Conservation (phyloP, 2,329 filamentous ascomycete species). For the Westerdykella ornata region DNA sequence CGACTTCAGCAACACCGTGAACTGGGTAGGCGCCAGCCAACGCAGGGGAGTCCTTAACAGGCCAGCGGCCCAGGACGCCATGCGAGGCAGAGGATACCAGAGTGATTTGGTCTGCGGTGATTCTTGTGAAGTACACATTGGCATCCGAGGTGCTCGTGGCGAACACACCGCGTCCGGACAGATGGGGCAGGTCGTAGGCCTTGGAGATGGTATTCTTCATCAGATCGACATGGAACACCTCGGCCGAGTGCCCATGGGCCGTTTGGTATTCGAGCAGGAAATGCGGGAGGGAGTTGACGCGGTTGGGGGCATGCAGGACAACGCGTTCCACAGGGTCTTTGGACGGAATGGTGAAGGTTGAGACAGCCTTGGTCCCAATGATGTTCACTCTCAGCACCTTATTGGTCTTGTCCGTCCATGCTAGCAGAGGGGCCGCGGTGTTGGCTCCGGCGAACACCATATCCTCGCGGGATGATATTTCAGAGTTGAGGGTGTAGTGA, state of each 20-base stretch:
- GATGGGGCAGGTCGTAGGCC: constrained; percentile 69
- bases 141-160: constrained; percentile 69
- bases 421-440: constrained; percentile 65
- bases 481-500: constrained; percentile 65
- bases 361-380: constrained; percentile 46
- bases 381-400: constrained; percentile 65
- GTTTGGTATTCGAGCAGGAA: constrained; percentile 80
- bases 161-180: constrained; percentile 66
- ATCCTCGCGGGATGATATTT: constrained; percentile 58
- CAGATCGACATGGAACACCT: constrained; percentile 77
- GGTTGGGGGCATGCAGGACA: constrained; percentile 64
- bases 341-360: constrained; percentile 41
- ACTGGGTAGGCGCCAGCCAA: constrained; percentile 42
- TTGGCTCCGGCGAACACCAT: constrained; percentile 72
- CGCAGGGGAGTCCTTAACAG: constrained; percentile 43
- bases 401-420: constrained; percentile 61
- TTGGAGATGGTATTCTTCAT: constrained; percentile 63
- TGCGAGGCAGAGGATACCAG: constrained; percentile 72
- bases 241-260: constrained; percentile 64
- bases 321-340: constrained; percentile 45
- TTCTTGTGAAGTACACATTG: constrained; percentile 82
- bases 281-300: constrained; percentile 65
- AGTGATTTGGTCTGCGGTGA: constrained; percentile 66
- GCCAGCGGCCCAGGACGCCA: constrained; percentile 69
- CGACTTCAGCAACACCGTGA: constrained; percentile 73